Evolutionary conservation across 306 rosid species (phyloP).

Genomic region (Cicer judaicum): DNA sequence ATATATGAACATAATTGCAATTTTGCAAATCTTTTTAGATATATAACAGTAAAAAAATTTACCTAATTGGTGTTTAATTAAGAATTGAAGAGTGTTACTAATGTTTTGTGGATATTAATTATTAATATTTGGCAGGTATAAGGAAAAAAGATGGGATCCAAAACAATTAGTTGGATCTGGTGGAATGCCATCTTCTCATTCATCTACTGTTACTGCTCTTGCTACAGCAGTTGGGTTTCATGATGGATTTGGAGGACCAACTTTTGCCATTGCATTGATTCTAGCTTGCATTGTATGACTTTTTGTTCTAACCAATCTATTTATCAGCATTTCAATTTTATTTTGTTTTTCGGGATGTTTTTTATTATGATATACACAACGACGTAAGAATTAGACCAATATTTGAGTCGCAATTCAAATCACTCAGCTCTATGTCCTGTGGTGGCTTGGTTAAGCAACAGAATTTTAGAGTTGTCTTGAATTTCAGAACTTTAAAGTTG

Average conservation of each 20-base stretch:
- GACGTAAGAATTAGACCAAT: background rate
- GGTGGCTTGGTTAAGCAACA: background rate
- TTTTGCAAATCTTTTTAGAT: background rate
- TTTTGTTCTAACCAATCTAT: conserved; percentile 5
- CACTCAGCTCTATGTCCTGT: background rate
- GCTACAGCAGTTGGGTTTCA: conserved; percentile 85
- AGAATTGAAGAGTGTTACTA: conserved; percentile 41
- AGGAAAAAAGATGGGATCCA: conserved; percentile 89
- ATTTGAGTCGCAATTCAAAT: background rate
- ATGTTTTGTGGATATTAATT: conserved; percentile 45
- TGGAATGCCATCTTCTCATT: conserved; percentile 99
- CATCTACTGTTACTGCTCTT: conserved; percentile 92
- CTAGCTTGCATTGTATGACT: conserved; percentile 82
- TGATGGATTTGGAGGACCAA: conserved; percentile 88
- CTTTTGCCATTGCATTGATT: conserved; percentile 77
- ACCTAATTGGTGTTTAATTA: too few species aligned
- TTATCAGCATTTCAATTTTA: background rate
- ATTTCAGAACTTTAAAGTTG: background rate
- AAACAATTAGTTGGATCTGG: conserved; percentile 90
- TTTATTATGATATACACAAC: background rate
- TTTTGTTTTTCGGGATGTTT: background rate
- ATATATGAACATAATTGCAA: conserved; percentile 1
- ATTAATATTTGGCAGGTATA: conserved; percentile 59
- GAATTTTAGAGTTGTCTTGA: background rate
- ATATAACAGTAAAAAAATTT: background rate